Conservation (phyloP, 768 basidiomycete genomes). For the Termitomyces sp. region DNA sequence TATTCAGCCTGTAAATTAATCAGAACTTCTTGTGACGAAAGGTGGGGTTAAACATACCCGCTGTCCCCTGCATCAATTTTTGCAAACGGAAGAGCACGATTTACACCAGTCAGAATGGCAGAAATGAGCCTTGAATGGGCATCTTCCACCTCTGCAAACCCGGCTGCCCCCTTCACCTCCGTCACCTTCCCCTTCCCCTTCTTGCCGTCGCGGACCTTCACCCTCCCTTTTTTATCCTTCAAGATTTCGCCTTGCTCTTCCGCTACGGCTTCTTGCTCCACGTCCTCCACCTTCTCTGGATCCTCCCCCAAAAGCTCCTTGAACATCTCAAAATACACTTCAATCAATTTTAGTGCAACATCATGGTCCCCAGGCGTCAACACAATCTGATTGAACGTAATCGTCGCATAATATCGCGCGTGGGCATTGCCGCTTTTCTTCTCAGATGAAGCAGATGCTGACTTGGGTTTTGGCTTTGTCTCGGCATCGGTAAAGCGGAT, state of each 20-base stretch:
- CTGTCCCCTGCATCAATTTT: conserved; percentile 65
- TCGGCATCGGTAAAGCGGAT: conserved; percentile 46
- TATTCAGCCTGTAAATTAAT: conserved; percentile 51
- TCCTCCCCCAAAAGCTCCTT: conserved; percentile 75
- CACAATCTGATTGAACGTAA: conserved; percentile 93
- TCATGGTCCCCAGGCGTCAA: conserved; percentile 62
- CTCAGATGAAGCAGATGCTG: conserved; percentile 20
- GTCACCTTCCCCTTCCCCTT: conserved; percentile 27
- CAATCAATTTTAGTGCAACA: conserved; percentile 74
- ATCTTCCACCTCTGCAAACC: conserved; percentile 73
- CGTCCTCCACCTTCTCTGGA: conserved; percentile 17
- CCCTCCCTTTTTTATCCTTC: conserved; percentile 23
- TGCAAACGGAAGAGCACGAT: conserved; percentile 92
- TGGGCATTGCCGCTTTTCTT: conserved; percentile 56
- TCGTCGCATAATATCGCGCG: conserved; percentile 85
- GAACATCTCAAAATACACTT: conserved; percentile 94
- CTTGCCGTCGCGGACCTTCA: conserved; percentile 23
- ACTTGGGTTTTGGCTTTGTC: conserved; percentile 23
- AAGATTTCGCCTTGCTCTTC: conserved; percentile 24
- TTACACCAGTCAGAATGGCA: conserved; percentile 89
- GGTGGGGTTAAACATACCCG: conserved; percentile 39
- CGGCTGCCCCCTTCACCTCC: conserved; percentile 52
- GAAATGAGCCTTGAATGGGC: conserved; percentile 78
- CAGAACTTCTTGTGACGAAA: background rate
- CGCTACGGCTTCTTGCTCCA: conserved; percentile 27